phyloP scores from a whole-genome alignment of 371 early-diverging fungal species.

The Aphelidium insulamus region DNA sequence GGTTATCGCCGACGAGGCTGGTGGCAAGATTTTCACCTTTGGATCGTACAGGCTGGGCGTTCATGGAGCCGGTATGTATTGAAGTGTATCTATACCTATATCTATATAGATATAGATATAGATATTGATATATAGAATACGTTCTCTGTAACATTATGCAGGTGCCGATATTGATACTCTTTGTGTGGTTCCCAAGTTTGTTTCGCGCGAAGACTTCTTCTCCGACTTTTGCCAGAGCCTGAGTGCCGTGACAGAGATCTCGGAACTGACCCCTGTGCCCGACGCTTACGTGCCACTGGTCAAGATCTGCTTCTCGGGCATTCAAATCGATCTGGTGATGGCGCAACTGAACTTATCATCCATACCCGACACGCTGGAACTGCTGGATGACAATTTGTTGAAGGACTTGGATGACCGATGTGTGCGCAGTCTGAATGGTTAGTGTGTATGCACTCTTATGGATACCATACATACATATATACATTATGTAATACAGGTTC shows the following conservation, averaged over 20 bases:
- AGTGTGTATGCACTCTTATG: constrained; percentile 1
- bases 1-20: constrained; percentile 56
- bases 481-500: constrained; percentile 30
- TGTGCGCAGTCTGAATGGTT: constrained; percentile 85
- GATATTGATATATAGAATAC: neutral
- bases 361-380: constrained; percentile 69
- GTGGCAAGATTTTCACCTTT: constrained; percentile 97
- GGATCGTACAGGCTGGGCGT: constrained; percentile 98
- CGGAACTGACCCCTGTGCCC: constrained; percentile 43
- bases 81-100: neutral
- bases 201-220: constrained; percentile 93
- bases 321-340: constrained; percentile 93
- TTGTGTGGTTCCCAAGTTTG: constrained; percentile 91
- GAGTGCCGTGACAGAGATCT: constrained; percentile 72
- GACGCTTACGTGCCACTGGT: constrained; percentile 98
- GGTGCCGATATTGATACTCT: constrained; percentile 95
- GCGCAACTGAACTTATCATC: constrained; percentile 54
- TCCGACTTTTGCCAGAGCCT: constrained; percentile 70
- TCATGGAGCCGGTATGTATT: constrained; percentile 55
- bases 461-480: constrained; percentile 1
- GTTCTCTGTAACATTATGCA: neutral
- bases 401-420: constrained; percentile 82
- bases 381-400: constrained; percentile 68
- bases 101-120: neutral
- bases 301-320: constrained; percentile 75